Conservation (phyloP, 768 basidiomycete species). For the Leccinum uliginosum region DNA sequence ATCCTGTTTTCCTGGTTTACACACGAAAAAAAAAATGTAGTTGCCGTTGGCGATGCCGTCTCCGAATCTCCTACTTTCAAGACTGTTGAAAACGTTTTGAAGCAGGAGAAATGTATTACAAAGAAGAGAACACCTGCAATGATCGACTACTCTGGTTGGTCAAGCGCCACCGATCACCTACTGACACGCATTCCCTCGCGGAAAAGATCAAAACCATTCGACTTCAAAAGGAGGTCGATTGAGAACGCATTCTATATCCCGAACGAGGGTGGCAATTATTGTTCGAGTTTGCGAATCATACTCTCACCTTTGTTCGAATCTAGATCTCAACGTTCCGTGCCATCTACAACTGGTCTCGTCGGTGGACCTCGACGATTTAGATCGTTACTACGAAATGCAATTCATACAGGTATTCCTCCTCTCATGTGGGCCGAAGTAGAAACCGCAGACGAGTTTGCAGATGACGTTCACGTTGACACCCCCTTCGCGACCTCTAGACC, state of each 20-base stretch:
- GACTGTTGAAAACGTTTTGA: neutral
- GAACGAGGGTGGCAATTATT: neutral
- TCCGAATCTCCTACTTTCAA: neutral
- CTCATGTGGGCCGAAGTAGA: conserved; percentile 92
- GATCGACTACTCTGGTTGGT: no score
- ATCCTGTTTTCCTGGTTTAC: neutral
- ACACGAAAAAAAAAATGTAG: neutral
- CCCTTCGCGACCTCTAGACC: conserved; percentile 81
- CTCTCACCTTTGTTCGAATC: neutral
- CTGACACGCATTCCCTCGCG: neutral
- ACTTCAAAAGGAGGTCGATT: neutral
- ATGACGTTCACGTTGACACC: conserved; percentile 91
- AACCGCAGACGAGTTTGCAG: conserved; percentile 92
- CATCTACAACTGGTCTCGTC: neutral
- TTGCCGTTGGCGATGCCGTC: neutral
- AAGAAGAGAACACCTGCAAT: neutral
- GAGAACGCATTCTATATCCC: neutral
- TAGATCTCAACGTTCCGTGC: neutral
- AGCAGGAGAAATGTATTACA: neutral
- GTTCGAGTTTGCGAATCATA: neutral
- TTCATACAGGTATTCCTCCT: conserved; percentile 44
- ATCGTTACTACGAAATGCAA: neutral
- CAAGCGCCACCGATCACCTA: neutral
- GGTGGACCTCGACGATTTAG: neutral
- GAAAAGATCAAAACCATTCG: neutral